These are phyloP conservation scores for Claviceps sp. DNA, from an alignment of 2,329 filamentous ascomycete genomes.

Conservation along the genomic window DNA sequence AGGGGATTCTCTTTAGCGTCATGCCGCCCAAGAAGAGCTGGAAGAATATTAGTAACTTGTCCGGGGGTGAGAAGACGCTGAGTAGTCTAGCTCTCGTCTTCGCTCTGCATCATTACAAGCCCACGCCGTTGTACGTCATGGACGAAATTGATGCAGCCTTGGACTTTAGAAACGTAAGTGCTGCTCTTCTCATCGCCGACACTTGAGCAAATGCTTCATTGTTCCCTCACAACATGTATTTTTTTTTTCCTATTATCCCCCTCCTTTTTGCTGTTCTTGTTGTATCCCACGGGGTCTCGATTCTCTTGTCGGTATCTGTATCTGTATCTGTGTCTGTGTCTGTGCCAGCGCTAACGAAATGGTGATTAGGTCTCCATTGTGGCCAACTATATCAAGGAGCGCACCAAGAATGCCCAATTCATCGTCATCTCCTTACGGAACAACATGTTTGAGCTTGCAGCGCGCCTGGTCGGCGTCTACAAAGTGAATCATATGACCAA, in stretches of 20 bases:
- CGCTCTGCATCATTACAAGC: slow-evolving; percentile 94
- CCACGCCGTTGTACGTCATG: slow-evolving; percentile 97
- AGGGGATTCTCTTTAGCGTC: slow-evolving; percentile 92
- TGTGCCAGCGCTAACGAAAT: not conserved
- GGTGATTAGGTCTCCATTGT: slow-evolving; percentile 76
- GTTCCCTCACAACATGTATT: not conserved
- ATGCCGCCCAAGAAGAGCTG: slow-evolving; percentile 99
- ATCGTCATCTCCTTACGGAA: slow-evolving; percentile 96
- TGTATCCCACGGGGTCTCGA: not conserved
- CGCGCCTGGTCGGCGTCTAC: slow-evolving; percentile 89
- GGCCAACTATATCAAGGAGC: slow-evolving; percentile 96
- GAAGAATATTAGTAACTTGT: slow-evolving; percentile 97
- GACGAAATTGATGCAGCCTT: slow-evolving; percentile 97
- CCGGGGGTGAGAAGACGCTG: slow-evolving; percentile 93
- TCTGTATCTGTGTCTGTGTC: not conserved
- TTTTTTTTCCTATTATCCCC: not conserved
- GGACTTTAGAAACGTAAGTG: slow-evolving; percentile 91
- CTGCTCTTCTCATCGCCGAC: not conserved
- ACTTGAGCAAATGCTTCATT: too few relatives aligned
- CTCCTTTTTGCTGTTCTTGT: not conserved
- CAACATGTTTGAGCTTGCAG: slow-evolving; percentile 99
- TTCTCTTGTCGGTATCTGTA: not conserved
- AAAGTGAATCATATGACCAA: slow-evolving; percentile 99
- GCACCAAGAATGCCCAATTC: slow-evolving; percentile 98
- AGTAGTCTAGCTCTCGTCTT: slow-evolving; percentile 93